Evolutionary conservation across 768 basidiomycete species (phyloP), one percentile per base, ranked within the genome.

Genomic region (Lactarius indigo): DNA sequence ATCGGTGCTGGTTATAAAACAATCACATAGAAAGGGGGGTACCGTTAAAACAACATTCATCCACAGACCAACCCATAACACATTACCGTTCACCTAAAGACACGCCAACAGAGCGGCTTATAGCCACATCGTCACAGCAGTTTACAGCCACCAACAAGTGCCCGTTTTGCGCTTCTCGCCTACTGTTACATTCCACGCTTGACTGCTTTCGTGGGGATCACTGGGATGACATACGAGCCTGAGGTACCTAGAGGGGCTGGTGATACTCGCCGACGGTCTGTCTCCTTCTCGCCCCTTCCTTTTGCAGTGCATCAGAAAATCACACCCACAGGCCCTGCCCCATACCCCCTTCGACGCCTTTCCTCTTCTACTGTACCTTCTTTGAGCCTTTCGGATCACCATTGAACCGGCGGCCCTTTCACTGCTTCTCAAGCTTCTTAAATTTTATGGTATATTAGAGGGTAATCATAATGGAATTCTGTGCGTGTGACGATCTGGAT

Each of bases 141-240:
- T 8, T 59, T 44, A 94, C 76, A 94, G 77, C 69, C 92, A 81
- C 78, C 90, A n/a, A n/a, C 94, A 71, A 94, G 77, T 5, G 92
- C 92, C 81, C 93, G n/a, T 94, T 83, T 94, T 94, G 76, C 92
- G 81, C 79, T 94, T 94, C 78, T 92, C 91, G 2, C 86, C 86
- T 2, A 81, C 82, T 5, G 78, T 74, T 0, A 75, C 80, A 13
- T 85, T 18, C 86, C 81, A 59, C 91, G 79, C 76, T 92, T 92
- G 60, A 89, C 82, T 0, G 89, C 84, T 74, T 91, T 92, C 10
- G 83, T 78, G 5, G 79, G 74, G 12, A 73, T 39, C n/a, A 65
- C 61, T 17, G 72, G 67, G 0, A 74, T 74, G 30, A 90, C 83
- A 72, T 91, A 90, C 23, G 89, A 83, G 73, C 91, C 86, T 3